phyloP scores from a whole-genome alignment of 768 basidiomycete genomes.

The Chalciporus pseudorubinellus region DNA sequence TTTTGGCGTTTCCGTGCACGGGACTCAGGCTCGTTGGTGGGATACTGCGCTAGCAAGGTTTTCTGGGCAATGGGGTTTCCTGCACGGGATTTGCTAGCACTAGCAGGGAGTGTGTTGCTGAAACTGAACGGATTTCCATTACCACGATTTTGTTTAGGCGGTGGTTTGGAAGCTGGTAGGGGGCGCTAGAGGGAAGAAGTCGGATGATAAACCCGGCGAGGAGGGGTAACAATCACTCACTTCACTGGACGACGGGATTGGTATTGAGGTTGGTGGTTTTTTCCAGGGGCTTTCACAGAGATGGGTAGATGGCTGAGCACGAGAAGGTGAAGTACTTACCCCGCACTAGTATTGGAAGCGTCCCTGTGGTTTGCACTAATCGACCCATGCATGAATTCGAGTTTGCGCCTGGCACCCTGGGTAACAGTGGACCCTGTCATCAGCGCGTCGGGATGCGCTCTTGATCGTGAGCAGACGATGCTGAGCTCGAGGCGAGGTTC shows the following conservation, averaged over 20 bases:
- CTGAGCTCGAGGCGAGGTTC: too few species aligned
- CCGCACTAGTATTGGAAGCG: slow-evolving; percentile 19
- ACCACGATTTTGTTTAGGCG: background rate
- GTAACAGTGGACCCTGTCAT: slow-evolving; percentile 8
- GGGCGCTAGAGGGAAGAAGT: slow-evolving; percentile 9
- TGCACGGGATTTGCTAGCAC: background rate
- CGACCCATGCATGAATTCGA: slow-evolving; percentile 10
- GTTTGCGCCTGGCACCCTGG: slow-evolving; percentile 8
- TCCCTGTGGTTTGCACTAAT: slow-evolving; percentile 27
- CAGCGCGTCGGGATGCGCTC: slow-evolving; percentile 3
- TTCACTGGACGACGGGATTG: slow-evolving; percentile 7
- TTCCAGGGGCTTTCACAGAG: slow-evolving; percentile 15
- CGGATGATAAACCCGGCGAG: background rate
- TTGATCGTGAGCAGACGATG: slow-evolving; percentile 13
- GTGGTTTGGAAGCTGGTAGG: background rate
- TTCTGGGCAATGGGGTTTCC: slow-evolving; percentile 26
- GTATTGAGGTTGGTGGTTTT: slow-evolving; percentile 22
- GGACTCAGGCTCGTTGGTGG: background rate
- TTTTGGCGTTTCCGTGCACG: slow-evolving; percentile 25
- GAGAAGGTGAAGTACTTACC: slow-evolving; percentile 14
- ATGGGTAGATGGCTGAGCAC: slow-evolving; percentile 7
- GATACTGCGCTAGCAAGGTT: slow-evolving; percentile 19
- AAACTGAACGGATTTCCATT: slow-evolving; percentile 17
- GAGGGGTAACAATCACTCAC: slow-evolving; percentile 13
- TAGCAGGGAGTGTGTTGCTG: background rate